Percentiles rank a stretch among this genome's conserved stretches.
These are phyloP conservation scores for Syzygium jambos DNA, from an alignment of 345 rosid genomes.

Conservation along the genomic window DNA sequence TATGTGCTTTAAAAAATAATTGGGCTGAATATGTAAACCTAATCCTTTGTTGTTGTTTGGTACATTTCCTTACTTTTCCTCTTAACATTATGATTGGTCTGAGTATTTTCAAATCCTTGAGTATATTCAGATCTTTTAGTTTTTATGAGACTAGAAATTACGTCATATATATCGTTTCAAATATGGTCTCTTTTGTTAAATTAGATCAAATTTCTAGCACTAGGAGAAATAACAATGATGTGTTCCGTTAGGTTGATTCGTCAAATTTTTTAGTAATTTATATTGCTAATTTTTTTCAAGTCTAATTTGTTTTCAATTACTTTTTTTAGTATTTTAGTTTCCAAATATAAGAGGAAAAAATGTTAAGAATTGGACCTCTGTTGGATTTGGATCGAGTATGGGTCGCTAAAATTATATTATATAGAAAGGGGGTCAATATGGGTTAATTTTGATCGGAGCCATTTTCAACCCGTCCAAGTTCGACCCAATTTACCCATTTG, in stretches of 20 bases:
- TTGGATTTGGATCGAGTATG: background rate
- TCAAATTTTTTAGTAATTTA: background rate
- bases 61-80: background rate
- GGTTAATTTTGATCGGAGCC: background rate
- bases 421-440: background rate
- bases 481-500: background rate
- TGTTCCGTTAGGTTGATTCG: background rate
- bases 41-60: background rate
- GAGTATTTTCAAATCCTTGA: background rate
- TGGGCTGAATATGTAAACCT: background rate
- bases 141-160: background rate
- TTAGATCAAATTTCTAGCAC: background rate
- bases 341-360: background rate
- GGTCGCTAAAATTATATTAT: fast-evolving
- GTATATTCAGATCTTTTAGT: background rate
- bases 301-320: background rate
- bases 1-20: background rate
- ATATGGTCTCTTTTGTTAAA: background rate
- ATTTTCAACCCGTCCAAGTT: background rate
- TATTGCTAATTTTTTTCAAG: background rate
- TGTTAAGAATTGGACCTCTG: background rate
- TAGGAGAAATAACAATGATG: background rate
- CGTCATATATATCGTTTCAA: background rate
- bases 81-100: background rate
- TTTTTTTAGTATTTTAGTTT: background rate